phyloP scores from a whole-genome alignment of 192 early-diverging fungal genomes.

The Coemansia guatemalensis region DNA sequence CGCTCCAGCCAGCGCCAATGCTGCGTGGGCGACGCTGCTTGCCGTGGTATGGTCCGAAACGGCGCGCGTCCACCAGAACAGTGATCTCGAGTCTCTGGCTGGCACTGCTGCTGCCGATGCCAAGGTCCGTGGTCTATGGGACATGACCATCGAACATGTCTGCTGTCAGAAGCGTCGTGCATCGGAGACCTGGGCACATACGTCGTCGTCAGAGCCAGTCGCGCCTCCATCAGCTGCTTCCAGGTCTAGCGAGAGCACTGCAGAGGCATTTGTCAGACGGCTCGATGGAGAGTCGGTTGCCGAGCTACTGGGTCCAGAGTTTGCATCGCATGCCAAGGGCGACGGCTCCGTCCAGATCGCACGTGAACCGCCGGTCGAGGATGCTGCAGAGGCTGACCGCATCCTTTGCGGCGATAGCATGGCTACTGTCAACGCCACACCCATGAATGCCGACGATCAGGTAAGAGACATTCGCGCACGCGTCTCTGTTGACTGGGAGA shows the following conservation, averaged over 20 bases:
- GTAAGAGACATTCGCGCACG: constrained; percentile 44
- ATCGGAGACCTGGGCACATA: neutral
- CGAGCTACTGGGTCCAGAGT: constrained; percentile 11
- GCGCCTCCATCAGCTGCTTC: neutral
- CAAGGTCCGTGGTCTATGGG: constrained; percentile 26
- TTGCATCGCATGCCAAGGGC: neutral
- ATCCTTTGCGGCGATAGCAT: constrained; percentile 16
- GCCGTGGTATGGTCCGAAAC: constrained; percentile 28
- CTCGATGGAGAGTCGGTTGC: constrained; percentile 9
- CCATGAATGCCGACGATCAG: constrained; percentile 22
- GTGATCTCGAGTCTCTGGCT: constrained; percentile 12
- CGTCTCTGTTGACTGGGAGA: constrained; percentile 50
- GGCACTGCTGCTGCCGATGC: constrained; percentile 6
- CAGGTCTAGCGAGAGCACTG: neutral
- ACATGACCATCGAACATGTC: constrained; percentile 21
- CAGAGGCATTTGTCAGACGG: constrained; percentile 1
- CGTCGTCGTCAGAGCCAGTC: neutral
- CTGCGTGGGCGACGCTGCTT: constrained; percentile 26
- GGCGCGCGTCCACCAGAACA: constrained; percentile 3
- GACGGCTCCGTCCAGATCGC: neutral
- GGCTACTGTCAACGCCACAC: neutral
- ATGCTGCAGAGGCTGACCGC: constrained; percentile 13
- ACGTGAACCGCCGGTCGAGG: neutral
- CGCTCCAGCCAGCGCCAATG: constrained; percentile 9
- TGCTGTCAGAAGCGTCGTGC: constrained; percentile 13